Evolutionary conservation across 2,329 filamentous ascomycete species (phyloP).

Genomic region (Paramyrothecium roridum): DNA sequence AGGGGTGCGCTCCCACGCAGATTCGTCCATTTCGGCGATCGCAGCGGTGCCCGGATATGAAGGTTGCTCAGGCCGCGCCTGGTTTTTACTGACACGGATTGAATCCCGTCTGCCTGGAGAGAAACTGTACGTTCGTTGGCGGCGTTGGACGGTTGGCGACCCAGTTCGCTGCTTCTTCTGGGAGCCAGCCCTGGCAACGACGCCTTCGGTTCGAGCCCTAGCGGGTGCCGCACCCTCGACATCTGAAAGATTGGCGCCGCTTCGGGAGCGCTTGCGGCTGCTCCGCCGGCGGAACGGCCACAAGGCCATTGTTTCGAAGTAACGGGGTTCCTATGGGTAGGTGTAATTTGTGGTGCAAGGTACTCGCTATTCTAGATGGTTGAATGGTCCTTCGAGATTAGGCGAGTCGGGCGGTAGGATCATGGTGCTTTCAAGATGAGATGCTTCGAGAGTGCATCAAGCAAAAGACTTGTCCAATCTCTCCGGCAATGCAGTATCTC

Average conservation of each 20-base stretch:
- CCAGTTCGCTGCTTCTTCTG: conserved; percentile 42
- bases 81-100: conserved; percentile 36
- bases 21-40: conserved; percentile 8
- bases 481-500: background rate
- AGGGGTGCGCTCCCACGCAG: conserved; percentile 29
- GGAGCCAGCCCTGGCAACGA: conserved; percentile 16
- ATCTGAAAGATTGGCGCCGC: conserved; percentile 52
- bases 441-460: background rate
- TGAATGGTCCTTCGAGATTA: conserved; percentile 17
- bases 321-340: too few species aligned
- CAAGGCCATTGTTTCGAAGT: conserved; percentile 59
- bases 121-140: conserved; percentile 56
- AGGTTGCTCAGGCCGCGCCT: conserved; percentile 15
- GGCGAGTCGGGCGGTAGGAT: conserved; percentile 23
- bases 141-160: conserved; percentile 44
- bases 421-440: conserved; percentile 14
- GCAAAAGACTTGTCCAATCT: background rate
- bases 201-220: conserved; percentile 31
- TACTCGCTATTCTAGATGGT: conserved; percentile 16
- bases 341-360: conserved; percentile 14
- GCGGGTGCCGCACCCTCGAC: conserved; percentile 40
- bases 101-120: conserved; percentile 57
- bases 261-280: conserved; percentile 58
- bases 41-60: conserved; percentile 9
- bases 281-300: conserved; percentile 80